Conservation (phyloP, 2,329 filamentous ascomycete genomes). For the Stemphylium beticola region DNA sequence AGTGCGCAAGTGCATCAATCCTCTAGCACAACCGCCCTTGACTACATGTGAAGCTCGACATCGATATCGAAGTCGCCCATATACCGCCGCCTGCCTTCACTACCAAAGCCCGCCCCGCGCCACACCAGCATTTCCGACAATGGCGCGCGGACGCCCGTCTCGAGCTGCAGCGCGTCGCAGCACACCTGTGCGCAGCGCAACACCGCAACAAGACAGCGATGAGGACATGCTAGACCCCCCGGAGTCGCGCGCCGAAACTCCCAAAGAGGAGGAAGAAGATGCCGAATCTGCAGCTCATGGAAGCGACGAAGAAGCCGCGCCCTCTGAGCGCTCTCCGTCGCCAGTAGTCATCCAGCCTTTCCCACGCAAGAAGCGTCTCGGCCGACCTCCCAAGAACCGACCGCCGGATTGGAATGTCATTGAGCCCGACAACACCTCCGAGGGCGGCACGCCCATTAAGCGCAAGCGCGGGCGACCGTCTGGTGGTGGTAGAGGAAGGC, state of each 20-base stretch:
- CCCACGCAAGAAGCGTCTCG: slow-evolving; percentile 74
- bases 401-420: slow-evolving; percentile 75
- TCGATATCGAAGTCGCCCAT: neutral
- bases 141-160: slow-evolving; percentile 47
- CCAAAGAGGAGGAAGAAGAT: slow-evolving; percentile 57
- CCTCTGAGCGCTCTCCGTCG: slow-evolving; percentile 54
- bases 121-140: slow-evolving; percentile 14
- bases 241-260: slow-evolving; percentile 45
- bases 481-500: slow-evolving; percentile 70
- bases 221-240: slow-evolving; percentile 45
- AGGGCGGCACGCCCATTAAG: slow-evolving; percentile 57
- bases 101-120: neutral
- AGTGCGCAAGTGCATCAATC: slow-evolving; percentile 9
- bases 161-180: slow-evolving; percentile 49
- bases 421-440: slow-evolving; percentile 55
- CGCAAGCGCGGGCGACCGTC: slow-evolving; percentile 58
- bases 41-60: neutral
- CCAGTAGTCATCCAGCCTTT: slow-evolving; percentile 63
- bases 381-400: slow-evolving; percentile 83
- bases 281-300: slow-evolving; percentile 57
- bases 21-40: slow-evolving; percentile 5
- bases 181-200: slow-evolving; percentile 45
- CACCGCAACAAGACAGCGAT: slow-evolving; percentile 44
- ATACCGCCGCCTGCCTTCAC: neutral
- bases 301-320: slow-evolving; percentile 51